Conservation (phyloP, 257 asterid species). For the Solanum rostratum region DNA sequence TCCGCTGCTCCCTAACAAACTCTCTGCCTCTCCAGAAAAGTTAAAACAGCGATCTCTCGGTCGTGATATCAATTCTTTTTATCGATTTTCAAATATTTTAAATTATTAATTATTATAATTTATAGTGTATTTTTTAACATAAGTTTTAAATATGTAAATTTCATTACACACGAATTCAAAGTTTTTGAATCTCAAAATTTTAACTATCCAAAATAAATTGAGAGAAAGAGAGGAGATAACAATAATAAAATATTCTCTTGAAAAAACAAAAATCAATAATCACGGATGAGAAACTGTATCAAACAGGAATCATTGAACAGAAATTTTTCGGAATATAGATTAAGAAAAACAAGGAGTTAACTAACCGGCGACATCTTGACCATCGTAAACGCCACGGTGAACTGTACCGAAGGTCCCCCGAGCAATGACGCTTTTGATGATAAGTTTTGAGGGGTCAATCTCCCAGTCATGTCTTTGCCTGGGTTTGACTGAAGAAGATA, state of each 20-base stretch:
- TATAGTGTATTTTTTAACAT: no score
- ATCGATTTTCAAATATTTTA: neutral
- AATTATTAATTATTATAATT: neutral
- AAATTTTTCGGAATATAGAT: neutral
- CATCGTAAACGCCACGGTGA: conserved; percentile 1
- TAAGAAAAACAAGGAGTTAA: neutral
- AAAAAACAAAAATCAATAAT: neutral
- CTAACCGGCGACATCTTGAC: conserved; percentile 1
- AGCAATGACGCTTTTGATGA: conserved; percentile 35
- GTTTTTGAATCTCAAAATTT: neutral
- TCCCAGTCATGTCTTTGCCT: conserved; percentile 19
- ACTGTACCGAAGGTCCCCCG: conserved; percentile 20
- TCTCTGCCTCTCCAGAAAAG: neutral
- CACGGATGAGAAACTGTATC: neutral
- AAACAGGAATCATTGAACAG: neutral
- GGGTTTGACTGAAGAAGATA: neutral
- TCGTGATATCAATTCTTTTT: neutral
- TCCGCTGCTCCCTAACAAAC: neutral
- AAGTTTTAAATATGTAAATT: neutral
- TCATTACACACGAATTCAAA: no score
- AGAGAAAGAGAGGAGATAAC: neutral
- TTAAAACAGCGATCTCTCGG: neutral
- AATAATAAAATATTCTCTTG: neutral
- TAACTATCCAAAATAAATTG: no score
- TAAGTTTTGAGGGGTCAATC: neutral